Evolutionary conservation across 208 protist species (phyloP), one percentile per base, ranked within the genome.

Genomic region (Leptomonas pyrrhocoris): DNA sequence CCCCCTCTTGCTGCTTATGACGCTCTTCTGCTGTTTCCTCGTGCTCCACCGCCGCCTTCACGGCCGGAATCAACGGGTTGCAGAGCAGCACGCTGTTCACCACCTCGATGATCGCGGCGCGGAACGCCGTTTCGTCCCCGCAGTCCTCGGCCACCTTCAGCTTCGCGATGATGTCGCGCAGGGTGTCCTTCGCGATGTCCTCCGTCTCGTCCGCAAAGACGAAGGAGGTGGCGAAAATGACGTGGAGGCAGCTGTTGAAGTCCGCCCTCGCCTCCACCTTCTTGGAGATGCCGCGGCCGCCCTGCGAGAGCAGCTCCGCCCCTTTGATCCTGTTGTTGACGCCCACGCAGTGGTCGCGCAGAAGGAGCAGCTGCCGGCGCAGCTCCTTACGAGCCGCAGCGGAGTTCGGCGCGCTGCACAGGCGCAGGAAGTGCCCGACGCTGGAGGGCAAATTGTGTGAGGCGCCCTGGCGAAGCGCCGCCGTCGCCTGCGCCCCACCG

Each of bases 61-160:
- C 23, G 56, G 74, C 59, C 34, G 69, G 63, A 48, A 25, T 15
- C 58, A 86, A 54, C 42, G 81, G 81, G 8, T 77, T 83, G 70
- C 73, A 86, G 18, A 86, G 63, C 28, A 86, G 73, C 23, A 86
- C 67, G 49, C 69, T 57, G 68, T 86, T 81, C 23, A 86, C 77
- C 2, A 70, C 73, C 23, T 71, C 74, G 2, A 80, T 69, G 3
- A 83, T 58, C 19, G 69, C 77, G 30, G 76, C 65, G 27, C 78
- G 77, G 25, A 83, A 83, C 28, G 58, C 30, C 30, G 40, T 68
- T 60, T 83, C 71, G 38, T 80, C 66, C 13, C 73, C 81, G 64
- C 38, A 57, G 42, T 73, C 68, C 73, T 80, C 67, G 21, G 64
- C 73, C 11, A 62, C 48, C 42, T 71, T 73, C 40, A 83, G 74